Evolutionary conservation across 2,329 filamentous ascomycete species (phyloP), one percentile per base, ranked within the genome.

Genomic region (Aspergillus sp.): DNA sequence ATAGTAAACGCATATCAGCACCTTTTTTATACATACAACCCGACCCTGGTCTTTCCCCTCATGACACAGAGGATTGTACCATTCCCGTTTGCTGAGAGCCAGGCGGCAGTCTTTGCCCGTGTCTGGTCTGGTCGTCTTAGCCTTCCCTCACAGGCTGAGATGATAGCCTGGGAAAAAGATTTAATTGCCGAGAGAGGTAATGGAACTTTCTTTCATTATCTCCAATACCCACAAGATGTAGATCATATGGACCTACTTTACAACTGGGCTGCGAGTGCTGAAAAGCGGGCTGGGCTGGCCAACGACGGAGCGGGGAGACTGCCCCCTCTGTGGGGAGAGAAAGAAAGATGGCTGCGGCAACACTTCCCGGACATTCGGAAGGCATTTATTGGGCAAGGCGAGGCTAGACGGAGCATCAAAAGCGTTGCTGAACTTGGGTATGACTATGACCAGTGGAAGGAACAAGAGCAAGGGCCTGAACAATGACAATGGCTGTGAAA

Each of bases 21-120:
- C 58, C 60, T 96, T 7, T 85, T 96, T 64, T 83, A 84, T 63
- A 82, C 84, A 3, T 73, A 80, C 1, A 80, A 88, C 51, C 89
- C 90, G 1, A 93, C 88, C 0, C 73, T 97, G 1, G 84, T 81
- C 0, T 90, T 96, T 62, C 76, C 86, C 0, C 82, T 80, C 0
- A 73, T 96, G 35, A 84, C 86, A 13, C 85, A 90, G 62, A 86
- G 85, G 56, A 81, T 93, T n/a, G 85, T 94, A n/a, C 91, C 91
- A 0, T 95, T 95, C 63, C 85, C 88, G 0, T 60, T 93, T 1
- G 78, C 84, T 0, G 89, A 96, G 69, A 82, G 81, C 5, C 90
- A 96, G 67, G 82, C 83, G 1, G 85, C 90, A 0, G 79, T 88
- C 0, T 75, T 94, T 41, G 82, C 90, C 2, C 81, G 88, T 1